Conservation (phyloP, 257 asterid genomes). For the Penstemon barbatus region DNA sequence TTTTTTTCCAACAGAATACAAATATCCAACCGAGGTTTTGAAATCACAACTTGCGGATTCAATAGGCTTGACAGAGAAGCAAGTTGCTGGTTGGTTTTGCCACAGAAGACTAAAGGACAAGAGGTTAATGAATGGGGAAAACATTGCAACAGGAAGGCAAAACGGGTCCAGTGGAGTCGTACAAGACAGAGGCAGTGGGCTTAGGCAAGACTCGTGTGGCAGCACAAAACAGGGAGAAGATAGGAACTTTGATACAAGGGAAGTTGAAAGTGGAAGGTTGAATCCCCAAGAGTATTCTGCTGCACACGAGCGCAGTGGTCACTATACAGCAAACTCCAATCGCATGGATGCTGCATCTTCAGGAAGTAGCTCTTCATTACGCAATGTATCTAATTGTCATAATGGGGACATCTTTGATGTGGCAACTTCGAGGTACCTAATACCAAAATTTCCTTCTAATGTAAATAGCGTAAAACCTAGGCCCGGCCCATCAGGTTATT, state of each 20-base stretch:
- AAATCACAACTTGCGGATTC: constrained; percentile 74
- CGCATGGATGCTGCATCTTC: constrained; percentile 60
- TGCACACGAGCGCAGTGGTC: constrained; percentile 54
- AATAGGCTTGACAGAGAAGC: constrained; percentile 88
- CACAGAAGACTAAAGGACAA: constrained; percentile 93
- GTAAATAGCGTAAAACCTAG: constrained; percentile 49
- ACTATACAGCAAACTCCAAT: constrained; percentile 40
- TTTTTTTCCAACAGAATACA: constrained; percentile 58
- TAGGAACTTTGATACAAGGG: constrained; percentile 55
- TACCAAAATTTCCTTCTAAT: constrained; percentile 45
- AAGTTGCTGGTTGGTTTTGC: constrained; percentile 97
- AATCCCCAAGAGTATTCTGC: constrained; percentile 50
- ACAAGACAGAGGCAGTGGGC: constrained; percentile 87
- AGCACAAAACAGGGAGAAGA: constrained; percentile 82
- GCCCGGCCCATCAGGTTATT: constrained; percentile 90
- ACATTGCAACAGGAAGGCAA: constrained; percentile 46
- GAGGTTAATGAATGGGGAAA: constrained; percentile 52
- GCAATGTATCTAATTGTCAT: constrained; percentile 43
- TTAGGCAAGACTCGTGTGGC: constrained; percentile 92
- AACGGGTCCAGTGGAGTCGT: constrained; percentile 75
- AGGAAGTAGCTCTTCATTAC: constrained; percentile 69
- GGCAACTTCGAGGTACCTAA: constrained; percentile 47
- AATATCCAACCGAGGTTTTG: constrained; percentile 74
- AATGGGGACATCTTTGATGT: constrained; percentile 41
- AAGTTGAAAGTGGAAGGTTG: constrained; percentile 75